phyloP scores from a whole-genome alignment of 768 basidiomycete genomes.

The Mycena leptocephala region DNA sequence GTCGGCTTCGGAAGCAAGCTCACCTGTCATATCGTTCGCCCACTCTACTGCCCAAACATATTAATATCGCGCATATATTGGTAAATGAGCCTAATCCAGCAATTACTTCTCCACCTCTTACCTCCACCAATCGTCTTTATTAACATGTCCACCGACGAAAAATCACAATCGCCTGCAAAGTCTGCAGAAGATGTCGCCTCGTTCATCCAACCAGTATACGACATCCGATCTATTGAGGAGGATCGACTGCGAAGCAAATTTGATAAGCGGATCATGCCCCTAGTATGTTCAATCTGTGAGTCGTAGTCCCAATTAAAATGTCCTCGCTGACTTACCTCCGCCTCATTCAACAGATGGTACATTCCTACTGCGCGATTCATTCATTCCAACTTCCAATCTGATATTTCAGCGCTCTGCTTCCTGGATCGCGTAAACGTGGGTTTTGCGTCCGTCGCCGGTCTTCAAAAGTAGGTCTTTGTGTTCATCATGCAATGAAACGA shows the following conservation, averaged over 20 bases:
- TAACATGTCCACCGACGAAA: background rate
- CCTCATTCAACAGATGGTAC: background rate
- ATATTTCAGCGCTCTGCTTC: slow-evolving; percentile 8
- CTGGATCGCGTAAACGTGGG: slow-evolving; percentile 22
- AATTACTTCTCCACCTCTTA: background rate
- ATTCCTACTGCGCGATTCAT: background rate
- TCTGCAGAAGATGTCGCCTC: background rate
- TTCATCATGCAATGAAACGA: background rate
- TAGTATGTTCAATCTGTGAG: slow-evolving; percentile 12
- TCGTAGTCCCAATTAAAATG: background rate
- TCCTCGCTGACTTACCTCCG: background rate
- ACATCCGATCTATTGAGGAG: slow-evolving; percentile 12
- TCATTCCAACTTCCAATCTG: background rate
- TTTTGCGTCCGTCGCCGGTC: slow-evolving; percentile 15
- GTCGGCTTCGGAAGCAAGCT: background rate
- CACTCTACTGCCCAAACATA: background rate
- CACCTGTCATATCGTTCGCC: background rate
- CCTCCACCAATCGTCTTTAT: background rate
- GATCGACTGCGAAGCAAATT: slow-evolving; percentile 19
- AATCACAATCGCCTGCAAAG: background rate
- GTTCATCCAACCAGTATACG: slow-evolving; percentile 2
- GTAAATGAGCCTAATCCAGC: background rate
- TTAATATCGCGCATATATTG: background rate
- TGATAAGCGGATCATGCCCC: slow-evolving; percentile 13
- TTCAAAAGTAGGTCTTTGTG: background rate